A percentile compares a stretch with the other conserved stretches of the same genome.
Conservation (phyloP, 805 yeast genomes). For the Pichia rugopelliculosa region DNA sequence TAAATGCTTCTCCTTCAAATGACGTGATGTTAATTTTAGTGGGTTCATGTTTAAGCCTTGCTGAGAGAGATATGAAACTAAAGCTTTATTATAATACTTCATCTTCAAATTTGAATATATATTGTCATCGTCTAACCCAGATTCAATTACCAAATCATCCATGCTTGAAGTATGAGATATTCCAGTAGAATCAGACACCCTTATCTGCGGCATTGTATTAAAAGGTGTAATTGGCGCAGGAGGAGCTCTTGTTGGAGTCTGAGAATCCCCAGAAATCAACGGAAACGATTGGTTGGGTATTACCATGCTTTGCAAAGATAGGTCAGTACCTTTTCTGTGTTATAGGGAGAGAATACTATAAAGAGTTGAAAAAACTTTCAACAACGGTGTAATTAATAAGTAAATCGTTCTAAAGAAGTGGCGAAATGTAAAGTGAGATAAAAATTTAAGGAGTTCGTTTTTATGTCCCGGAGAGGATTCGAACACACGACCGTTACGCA, state of each 20-base stretch:
- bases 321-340: no score
- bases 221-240: not conserved
- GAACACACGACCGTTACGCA: no score
- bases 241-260: not conserved
- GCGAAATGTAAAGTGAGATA: no score
- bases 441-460: no score
- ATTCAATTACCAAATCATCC: constrained; percentile 22
- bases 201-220: not conserved
- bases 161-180: constrained; percentile 11
- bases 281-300: not conserved
- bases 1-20: constrained; percentile 3
- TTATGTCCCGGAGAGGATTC: no score
- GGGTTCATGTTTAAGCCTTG: constrained; percentile 27
- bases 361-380: no score
- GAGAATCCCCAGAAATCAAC: not conserved
- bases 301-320: no score
- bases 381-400: no score
- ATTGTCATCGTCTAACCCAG: constrained; percentile 16
- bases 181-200: not conserved
- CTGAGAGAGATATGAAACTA: constrained; percentile 19
- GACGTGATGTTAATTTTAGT: constrained; percentile 14
- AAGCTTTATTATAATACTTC: constrained; percentile 22
- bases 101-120: constrained; percentile 12
- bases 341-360: no score
- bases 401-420: no score